These are phyloP conservation scores for Dittrichia graveolens DNA, from an alignment of 129 eudicot genomes.

Conservation along the genomic window DNA sequence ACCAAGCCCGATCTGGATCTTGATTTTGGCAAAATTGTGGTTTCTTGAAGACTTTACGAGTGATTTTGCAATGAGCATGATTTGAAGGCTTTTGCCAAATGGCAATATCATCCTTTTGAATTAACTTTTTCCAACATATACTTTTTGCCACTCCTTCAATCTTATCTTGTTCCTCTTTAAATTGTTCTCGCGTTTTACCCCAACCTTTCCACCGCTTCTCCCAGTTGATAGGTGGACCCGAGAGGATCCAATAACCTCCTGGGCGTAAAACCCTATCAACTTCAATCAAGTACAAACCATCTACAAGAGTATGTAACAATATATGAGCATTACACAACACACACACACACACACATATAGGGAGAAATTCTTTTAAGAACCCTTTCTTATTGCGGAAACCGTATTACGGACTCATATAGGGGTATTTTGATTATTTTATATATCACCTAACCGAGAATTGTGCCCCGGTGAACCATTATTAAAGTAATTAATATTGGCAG, in stretches of 20 bases:
- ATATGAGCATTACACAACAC: too few relatives aligned
- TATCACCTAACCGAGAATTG: too few relatives aligned
- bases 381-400: too few relatives aligned
- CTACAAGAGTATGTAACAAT: constrained; percentile 32
- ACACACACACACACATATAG: too few relatives aligned
- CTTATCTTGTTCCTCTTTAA: constrained; percentile 57
- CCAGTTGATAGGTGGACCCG: constrained; percentile 98
- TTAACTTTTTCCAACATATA: constrained; percentile 84
- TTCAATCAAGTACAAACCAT: constrained; percentile 79
- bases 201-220: constrained; percentile 82
- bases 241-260: constrained; percentile 92
- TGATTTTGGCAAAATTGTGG: constrained; percentile 64
- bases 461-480: too few relatives aligned
- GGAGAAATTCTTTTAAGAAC: too few relatives aligned
- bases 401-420: too few relatives aligned
- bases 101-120: constrained; percentile 68
- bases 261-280: constrained; percentile 87
- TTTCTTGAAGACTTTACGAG: constrained; percentile 62
- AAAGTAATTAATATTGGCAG: too few relatives aligned
- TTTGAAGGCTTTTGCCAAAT: constrained; percentile 91
- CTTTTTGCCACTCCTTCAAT: constrained; percentile 74
- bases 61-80: constrained; percentile 70
- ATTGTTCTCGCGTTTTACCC: constrained; percentile 59
- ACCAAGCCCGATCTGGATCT: constrained; percentile 82
- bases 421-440: too few relatives aligned